A percentile compares a stretch with the other conserved stretches of the same genome.
Evolutionary conservation across 2,329 filamentous ascomycete species (phyloP).

Genomic region (Trichoderma sp.): DNA sequence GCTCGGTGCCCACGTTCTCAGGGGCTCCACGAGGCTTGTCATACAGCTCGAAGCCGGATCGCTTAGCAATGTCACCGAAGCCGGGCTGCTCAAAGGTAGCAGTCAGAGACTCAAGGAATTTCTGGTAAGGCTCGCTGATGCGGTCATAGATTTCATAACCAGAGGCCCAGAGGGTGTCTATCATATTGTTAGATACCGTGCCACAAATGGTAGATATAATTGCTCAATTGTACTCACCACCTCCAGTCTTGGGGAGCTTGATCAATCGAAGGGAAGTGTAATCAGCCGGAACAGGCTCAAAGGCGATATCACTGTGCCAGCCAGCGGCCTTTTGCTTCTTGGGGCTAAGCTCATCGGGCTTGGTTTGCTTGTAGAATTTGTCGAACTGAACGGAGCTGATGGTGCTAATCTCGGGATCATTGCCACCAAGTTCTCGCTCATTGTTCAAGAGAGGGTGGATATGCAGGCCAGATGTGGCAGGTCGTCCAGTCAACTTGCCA

Average conservation of each 20-base stretch:
- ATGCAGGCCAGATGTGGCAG: constrained; percentile 56
- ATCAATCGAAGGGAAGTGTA: constrained; percentile 60
- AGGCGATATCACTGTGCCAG: constrained; percentile 67
- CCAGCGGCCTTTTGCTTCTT: constrained; percentile 49
- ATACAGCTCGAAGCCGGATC: constrained; percentile 49
- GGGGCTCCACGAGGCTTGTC: constrained; percentile 48
- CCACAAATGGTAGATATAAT: background rate
- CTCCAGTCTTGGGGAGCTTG: constrained; percentile 55
- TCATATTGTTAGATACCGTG: background rate
- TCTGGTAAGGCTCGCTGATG: constrained; percentile 56
- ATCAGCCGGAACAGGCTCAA: constrained; percentile 64
- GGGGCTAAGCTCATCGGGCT: constrained; percentile 25
- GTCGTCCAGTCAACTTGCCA: constrained; percentile 60
- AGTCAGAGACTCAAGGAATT: constrained; percentile 60
- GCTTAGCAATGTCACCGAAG: constrained; percentile 51
- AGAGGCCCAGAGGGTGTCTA: constrained; percentile 66
- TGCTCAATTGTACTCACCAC: constrained; percentile 40
- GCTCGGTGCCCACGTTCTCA: constrained; percentile 49
- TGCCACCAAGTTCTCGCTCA: constrained; percentile 52
- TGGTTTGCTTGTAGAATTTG: constrained; percentile 44
- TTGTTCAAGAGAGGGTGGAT: constrained; percentile 61
- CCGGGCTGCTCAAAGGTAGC: constrained; percentile 54
- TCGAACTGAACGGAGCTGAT: constrained; percentile 60
- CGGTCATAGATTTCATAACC: constrained; percentile 68
- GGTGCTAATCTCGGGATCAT: constrained; percentile 63